Evolutionary conservation across 805 yeast species (phyloP).

Genomic region (Cephaloascus albidus): DNA sequence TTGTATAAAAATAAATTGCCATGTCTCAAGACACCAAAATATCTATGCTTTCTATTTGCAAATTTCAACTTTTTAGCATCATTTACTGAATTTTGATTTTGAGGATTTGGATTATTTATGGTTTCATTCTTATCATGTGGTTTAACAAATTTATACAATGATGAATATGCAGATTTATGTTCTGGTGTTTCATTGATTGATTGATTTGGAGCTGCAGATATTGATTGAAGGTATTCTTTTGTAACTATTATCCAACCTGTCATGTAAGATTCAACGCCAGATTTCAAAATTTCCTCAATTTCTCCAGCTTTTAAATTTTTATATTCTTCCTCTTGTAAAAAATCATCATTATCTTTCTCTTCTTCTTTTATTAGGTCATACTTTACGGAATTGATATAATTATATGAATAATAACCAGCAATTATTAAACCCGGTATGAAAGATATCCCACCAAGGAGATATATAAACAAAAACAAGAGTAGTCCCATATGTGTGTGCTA

Average conservation of each 20-base stretch:
- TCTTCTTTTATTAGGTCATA: slow-evolving; percentile 7
- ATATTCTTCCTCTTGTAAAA: slow-evolving; percentile 10
- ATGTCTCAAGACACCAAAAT: slow-evolving; percentile 68
- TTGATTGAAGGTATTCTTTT: slow-evolving; percentile 45
- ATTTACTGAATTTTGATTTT: neutral
- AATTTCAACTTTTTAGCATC: slow-evolving; percentile 26
- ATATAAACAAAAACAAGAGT: slow-evolving; percentile 30
- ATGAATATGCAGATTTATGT: slow-evolving; percentile 47
- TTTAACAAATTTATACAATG: slow-evolving; percentile 50
- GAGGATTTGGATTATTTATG: slow-evolving; percentile 3
- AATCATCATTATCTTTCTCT: slow-evolving; percentile 12
- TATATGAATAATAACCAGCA: slow-evolving; percentile 26
- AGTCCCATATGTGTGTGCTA: no score
- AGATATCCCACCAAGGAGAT: slow-evolving; percentile 75
- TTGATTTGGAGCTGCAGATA: slow-evolving; percentile 31
- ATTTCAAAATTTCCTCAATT: slow-evolving; percentile 46
- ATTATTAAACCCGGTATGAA: slow-evolving; percentile 53
- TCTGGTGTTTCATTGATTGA: slow-evolving; percentile 29
- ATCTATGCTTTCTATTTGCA: slow-evolving; percentile 46
- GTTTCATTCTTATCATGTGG: slow-evolving; percentile 10
- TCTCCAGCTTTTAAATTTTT: slow-evolving; percentile 48
- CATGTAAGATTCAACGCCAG: slow-evolving; percentile 56
- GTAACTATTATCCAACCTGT: slow-evolving; percentile 85
- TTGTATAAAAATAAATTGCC: slow-evolving; percentile 83
- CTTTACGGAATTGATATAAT: slow-evolving; percentile 17